Base-by-base conservation (phyloP, 176 grass and related monocot species). In the Themeda triandra region DNA sequence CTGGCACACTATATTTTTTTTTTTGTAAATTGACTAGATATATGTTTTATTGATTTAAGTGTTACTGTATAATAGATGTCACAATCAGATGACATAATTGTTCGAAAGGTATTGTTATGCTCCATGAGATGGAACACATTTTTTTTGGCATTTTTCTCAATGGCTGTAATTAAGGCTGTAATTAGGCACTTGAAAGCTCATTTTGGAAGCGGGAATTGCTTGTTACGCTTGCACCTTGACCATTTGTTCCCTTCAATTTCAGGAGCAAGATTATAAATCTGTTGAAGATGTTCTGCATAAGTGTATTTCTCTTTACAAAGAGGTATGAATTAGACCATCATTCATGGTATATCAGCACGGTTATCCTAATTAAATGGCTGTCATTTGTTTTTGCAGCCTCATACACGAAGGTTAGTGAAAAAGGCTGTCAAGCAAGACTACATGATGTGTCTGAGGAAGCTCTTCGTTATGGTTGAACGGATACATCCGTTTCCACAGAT, bases 241-340 rank as follows among this genome's bases (percentile, higher is more conserved):
- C 7, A 13, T 63, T 76, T 10, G 40, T 51, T 84, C 31, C 11
- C 10, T 62, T 62, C 58, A 27, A 76, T 88, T 89, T 87, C 80
- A 97, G 93, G 88, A 83, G 64, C 41, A 62, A 82, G 77, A 88
- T 86, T 91, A 88, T 89, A 83, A 65, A 30, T 80, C 83, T 63
- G 49, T 86, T 80, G 89, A 93, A 90, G 72, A 69, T 80, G 89
- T 80, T 85, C 85, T 98, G 66, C 60, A 6, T 28, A 92, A 87
- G 35, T 95, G 87, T 73, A 79, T 95, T 90, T 93, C 89, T 74
- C 90, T 98, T 82, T 98, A 89, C 88, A 92, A 87, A 69, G 83
- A 98, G 87, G 95, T 95, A 79, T 25, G 12, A 15, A 1, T 74
- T 59, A 53, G 18, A 53, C 36, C 27, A 8, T 49, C 73, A 32